Evolutionary conservation across 768 basidiomycete genomes (phyloP), one percentile per base, ranked within the genome.

Genomic region (Boletus patriciae): DNA sequence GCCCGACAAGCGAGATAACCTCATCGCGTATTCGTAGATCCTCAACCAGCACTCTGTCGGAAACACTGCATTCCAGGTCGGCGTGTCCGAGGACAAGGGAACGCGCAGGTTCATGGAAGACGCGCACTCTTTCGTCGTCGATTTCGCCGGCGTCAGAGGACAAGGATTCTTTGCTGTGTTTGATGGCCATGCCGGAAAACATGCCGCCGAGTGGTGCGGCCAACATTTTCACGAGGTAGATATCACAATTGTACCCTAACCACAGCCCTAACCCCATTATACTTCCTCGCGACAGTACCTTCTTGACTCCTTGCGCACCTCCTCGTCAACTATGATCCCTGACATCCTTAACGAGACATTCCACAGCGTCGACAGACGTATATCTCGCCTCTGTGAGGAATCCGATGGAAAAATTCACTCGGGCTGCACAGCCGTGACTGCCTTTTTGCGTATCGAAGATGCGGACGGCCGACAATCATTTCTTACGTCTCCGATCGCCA

Each of bases 191-290:
- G 97, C 97, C 1, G 97, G 97, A 18, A 98, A 96, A 71, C 92
- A 98, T 66, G 95, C 96, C 34, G 97, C 97, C 27, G 97, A 99
- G 72, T 98, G 96, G 95, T 98, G 97, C 73, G 97, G 97, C 42
- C 79, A 82, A 64, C 87, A 98, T 71, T 99, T 99, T 74, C 94
- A 98, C 68, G 86, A 94, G 79, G 94, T 88, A 69, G 56, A 67
- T 51, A 10, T 34, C 29, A 37, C 34, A 23, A 21, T 42, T 19
- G 6, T 42, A 50, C 27, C 16, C 33, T 45, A 21, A 42, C 34
- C 23, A 29, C 52, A 45, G 25, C 21, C 53, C 46, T 52, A 36
- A 65, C 31, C 25, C 57, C 56, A 46, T 55, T 45, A 19, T 62
- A 25, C 54, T 48, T 52, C 25, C 37, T 46, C 31, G 18, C 41